Base-by-base conservation (phyloP, 495 filamentous ascomycete species). In the Penicillium desertorum region DNA sequence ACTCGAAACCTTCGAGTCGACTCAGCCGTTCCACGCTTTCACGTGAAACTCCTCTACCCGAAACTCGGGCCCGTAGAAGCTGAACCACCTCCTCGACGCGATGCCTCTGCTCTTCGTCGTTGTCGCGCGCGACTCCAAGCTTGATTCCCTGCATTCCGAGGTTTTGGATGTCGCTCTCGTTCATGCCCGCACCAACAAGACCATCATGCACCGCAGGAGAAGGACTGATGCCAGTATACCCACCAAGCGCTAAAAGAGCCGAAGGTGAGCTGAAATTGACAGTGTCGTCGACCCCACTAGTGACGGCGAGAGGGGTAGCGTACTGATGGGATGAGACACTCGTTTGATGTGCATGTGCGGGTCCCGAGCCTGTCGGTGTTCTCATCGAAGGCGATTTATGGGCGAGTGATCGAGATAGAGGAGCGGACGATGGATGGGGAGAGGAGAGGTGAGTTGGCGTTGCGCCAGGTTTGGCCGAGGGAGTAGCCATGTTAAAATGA, bases 21-120 rank as follows among this genome's bases (percentile, higher is more conserved):
- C 85, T 88, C 34, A 96, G 62, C 42, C 90, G 80, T 71, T 93
- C 90, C 41, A 98, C 77, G 0, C 90, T 90, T 43, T 91, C 87
- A 50, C 92, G 84, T 49, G 90, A 89, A 32, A 98, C 89, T 19
- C 75, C 76, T 47, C 78, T 63, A 3, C 77, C 77, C 6, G 76
- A 65, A 2, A 79, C 77, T 11, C 77, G 77, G 12, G 70, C 63
- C 17, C 69, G 67, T 9, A 82, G 54, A 36, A 73, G 57, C 41
- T 72, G 72, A 6, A 77, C 73, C 6, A 81, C 76, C 10, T 75
- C 71, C 9, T 73, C 68, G 1, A 84, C 80, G 52, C 81, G 80
- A 54, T 80, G 72, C 64, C 62, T 71, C 54, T 86, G 77, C 53
- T 86, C 83, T 19, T 76, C 72, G 17, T 83, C 79, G 34, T 70